These are phyloP conservation scores for Dissophora ornata DNA, from an alignment of 192 early-diverging fungal genomes.

Conservation along the genomic window DNA sequence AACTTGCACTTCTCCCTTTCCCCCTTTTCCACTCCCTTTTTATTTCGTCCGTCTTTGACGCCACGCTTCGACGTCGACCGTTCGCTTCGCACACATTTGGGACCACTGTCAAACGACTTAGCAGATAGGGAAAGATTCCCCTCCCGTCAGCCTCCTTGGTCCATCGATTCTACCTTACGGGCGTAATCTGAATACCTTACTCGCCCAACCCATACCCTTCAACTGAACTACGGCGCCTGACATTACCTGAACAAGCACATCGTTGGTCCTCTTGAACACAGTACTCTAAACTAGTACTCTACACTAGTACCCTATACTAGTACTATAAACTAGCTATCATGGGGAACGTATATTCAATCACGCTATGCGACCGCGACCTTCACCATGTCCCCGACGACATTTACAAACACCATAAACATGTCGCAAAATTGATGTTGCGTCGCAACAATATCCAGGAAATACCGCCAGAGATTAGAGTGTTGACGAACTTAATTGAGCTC, in stretches of 20 bases:
- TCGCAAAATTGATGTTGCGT: conserved; percentile 30
- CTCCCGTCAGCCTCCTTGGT: too few species aligned
- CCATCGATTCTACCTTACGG: too few species aligned
- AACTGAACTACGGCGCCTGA: too few species aligned
- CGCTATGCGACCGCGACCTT: conserved; percentile 44
- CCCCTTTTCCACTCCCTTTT: not conserved
- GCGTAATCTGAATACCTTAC: too few species aligned
- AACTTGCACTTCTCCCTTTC: not conserved
- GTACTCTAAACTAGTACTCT: too few species aligned
- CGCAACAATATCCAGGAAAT: conserved; percentile 51
- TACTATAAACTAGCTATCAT: too few species aligned
- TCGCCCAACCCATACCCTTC: too few species aligned
- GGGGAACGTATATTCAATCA: conserved; percentile 55
- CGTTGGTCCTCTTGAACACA: too few species aligned
- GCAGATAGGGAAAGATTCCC: too few species aligned
- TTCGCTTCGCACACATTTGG: not conserved
- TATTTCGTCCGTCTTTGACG: not conserved
- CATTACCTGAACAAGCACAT: too few species aligned
- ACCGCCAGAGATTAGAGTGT: conserved; percentile 47
- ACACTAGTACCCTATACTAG: too few species aligned
- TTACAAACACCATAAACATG: conserved; percentile 52
- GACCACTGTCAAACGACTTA: too few species aligned
- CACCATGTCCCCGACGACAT: conserved; percentile 52
- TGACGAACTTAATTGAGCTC: conserved; percentile 44
- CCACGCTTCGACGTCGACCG: not conserved